Evolutionary conservation across 1,284 basidiomycete species (phyloP), one percentile per base, ranked within the genome.

Genomic region (Trametes versicolor): DNA sequence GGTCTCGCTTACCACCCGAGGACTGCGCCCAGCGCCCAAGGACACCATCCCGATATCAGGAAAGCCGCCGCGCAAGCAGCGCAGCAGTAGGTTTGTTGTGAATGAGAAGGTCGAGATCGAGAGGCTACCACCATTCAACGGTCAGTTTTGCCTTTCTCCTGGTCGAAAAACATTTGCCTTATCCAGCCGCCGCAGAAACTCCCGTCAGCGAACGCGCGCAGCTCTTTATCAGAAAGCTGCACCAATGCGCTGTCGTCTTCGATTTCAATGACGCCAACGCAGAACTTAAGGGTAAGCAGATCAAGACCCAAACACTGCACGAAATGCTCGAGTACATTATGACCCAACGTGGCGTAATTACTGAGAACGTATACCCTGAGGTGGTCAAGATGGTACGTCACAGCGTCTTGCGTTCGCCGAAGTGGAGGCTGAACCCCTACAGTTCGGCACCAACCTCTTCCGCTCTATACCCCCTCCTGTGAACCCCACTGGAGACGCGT

Each of bases 321-420:
- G 98, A 99, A 82, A 96, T 99, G 95, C 87, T 99, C 76, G 98
- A 99, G 76, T 99, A 99, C 80, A 98, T 99, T 78, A 99, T 97
- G 59, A 96, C 94, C 57, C 96, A 98, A 79, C 89, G 96, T 67
- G 93, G 94, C 68, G 96, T 99, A 72, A 98, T 99, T 76, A 98
- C 96, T 56, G 98, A 99, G 79, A 89, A 87, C 73, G 87, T 99
- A 88, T 99, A 99, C 87, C 98, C 98, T 56, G 98, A 99, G 84
- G 97, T 99, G 67, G 95, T 99, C 72, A 91, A 91, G 77, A 99
- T 99, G 98, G 96, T 95, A 70, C 70, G 90, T 81, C 8, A 45
- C 6, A 51, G 53, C 37, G 23, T n/a, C 45, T 34, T 32, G n/a
- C 41, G 29, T 43, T 50, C 61, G 9, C 25, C 51, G 55, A 19